phyloP scores from a whole-genome alignment of 2,329 filamentous ascomycete species.

The Aspergillus versicolor region DNA sequence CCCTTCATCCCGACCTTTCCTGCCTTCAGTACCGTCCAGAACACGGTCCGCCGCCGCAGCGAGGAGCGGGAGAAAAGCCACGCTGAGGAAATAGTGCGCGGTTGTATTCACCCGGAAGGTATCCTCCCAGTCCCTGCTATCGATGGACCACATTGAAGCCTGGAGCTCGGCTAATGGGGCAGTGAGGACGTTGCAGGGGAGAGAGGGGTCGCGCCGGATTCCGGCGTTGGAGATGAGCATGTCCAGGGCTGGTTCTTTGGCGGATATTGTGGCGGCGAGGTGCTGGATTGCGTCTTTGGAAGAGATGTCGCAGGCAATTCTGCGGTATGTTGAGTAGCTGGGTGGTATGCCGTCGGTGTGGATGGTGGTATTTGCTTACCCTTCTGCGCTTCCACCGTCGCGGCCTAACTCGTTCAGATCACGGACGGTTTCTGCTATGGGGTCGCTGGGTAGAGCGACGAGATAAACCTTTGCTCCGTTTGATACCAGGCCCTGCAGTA shows the following conservation, averaged over 20 bases:
- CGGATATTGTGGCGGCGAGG: slow-evolving; percentile 29
- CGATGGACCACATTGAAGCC: slow-evolving; percentile 40
- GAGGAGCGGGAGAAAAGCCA: slow-evolving; percentile 48
- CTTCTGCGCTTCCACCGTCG: slow-evolving; percentile 21
- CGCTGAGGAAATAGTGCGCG: slow-evolving; percentile 51
- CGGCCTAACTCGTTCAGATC: slow-evolving; percentile 43
- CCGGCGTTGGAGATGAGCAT: slow-evolving; percentile 53
- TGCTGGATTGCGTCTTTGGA: slow-evolving; percentile 42
- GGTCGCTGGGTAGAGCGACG: slow-evolving; percentile 42
- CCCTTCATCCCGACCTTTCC: slow-evolving; percentile 32
- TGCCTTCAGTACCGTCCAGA: slow-evolving; percentile 21
- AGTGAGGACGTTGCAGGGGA: slow-evolving; percentile 45
- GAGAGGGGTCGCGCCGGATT: slow-evolving; percentile 47
- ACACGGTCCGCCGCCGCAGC: slow-evolving; percentile 37
- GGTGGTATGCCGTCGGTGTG: too few relatives aligned
- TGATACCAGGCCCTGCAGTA: slow-evolving; percentile 40
- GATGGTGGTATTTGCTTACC: not conserved
- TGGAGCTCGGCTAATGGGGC: slow-evolving; percentile 46
- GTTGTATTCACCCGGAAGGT: slow-evolving; percentile 52
- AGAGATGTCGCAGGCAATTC: slow-evolving; percentile 1
- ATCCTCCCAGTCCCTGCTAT: slow-evolving; percentile 41
- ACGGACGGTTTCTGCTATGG: slow-evolving; percentile 38
- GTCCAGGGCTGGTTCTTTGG: slow-evolving; percentile 44
- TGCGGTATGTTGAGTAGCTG: too few relatives aligned
- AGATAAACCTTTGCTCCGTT: slow-evolving; percentile 52